Evolutionary conservation across 306 rosid species (phyloP).

Genomic region (Malus asiatica): DNA sequence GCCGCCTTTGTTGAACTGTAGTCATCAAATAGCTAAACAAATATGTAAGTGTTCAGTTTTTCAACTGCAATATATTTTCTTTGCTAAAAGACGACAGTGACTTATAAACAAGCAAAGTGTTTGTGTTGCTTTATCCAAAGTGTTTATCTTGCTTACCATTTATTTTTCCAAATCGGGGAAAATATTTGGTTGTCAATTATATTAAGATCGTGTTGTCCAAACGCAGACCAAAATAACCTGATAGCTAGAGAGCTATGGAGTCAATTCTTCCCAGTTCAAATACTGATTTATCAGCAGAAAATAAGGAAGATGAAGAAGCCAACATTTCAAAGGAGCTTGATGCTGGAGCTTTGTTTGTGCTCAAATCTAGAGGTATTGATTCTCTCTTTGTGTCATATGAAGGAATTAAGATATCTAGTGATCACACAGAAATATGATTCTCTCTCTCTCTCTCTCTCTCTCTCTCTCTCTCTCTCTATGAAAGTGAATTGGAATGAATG

Average conservation of each 20-base stretch:
- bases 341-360: conserved; percentile 20
- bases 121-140: not conserved
- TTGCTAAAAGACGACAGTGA: too few relatives aligned
- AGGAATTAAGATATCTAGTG: too few relatives aligned
- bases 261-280: not conserved
- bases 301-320: not conserved
- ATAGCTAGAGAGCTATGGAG: not conserved
- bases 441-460: too few relatives aligned
- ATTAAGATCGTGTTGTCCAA: not conserved
- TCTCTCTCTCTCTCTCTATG: too few relatives aligned
- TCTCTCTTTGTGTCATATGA: not conserved
- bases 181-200: not conserved
- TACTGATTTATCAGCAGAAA: not conserved
- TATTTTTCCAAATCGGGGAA: not conserved
- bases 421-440: too few relatives aligned
- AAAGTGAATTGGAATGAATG: too few relatives aligned
- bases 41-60: too few relatives aligned
- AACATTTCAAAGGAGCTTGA: conserved; percentile 7
- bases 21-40: too few relatives aligned
- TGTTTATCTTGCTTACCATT: not conserved
- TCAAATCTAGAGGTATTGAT: not conserved
- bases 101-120: too few relatives aligned
- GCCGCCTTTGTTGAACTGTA: too few relatives aligned
- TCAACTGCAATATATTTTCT: too few relatives aligned
- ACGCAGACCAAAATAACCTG: not conserved